phyloP scores from a whole-genome alignment of 768 basidiomycete species.

The Russula brevipes region DNA sequence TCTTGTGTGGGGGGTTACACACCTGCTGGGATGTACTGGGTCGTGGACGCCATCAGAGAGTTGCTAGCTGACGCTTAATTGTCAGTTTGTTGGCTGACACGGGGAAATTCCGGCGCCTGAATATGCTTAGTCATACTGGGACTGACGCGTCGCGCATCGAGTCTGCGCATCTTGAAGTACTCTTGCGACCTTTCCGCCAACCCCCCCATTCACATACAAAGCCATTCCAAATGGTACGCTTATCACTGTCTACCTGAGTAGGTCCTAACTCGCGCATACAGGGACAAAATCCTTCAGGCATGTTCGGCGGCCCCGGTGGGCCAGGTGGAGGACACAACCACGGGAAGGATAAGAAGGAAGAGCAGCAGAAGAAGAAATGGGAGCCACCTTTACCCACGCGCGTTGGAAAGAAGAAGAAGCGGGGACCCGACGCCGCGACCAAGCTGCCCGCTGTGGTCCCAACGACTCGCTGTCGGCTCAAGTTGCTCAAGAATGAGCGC shows the following conservation, averaged over 20 bases:
- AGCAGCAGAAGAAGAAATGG: conserved; percentile 87
- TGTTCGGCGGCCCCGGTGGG: conserved; percentile 33
- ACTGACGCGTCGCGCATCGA: conserved; percentile 35
- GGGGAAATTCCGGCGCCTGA: neutral
- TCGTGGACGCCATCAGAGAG: conserved; percentile 34
- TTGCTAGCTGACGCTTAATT: neutral
- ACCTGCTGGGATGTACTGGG: conserved; percentile 82
- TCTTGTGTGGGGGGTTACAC: conserved; percentile 8
- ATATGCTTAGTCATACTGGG: conserved; percentile 21
- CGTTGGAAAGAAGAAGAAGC: conserved; percentile 93
- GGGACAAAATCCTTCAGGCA: conserved; percentile 74
- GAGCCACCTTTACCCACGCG: conserved; percentile 96
- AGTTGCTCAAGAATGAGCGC: conserved; percentile 92
- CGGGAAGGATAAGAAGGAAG: conserved; percentile 40
- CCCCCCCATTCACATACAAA: neutral
- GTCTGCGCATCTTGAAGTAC: conserved; percentile 12
- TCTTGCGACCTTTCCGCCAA: conserved; percentile 12
- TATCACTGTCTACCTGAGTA: conserved; percentile 14
- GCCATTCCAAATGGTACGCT: conserved; percentile 14
- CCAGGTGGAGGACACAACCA: conserved; percentile 29
- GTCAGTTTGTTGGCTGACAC: neutral
- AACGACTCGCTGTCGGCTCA: conserved; percentile 91
- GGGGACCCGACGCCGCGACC: conserved; percentile 85
- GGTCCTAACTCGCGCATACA: conserved; percentile 29
- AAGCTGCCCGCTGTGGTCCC: conserved; percentile 92